phyloP scores from a whole-genome alignment of 73 alveolate genomes.

The Paramecium primaurelia region DNA sequence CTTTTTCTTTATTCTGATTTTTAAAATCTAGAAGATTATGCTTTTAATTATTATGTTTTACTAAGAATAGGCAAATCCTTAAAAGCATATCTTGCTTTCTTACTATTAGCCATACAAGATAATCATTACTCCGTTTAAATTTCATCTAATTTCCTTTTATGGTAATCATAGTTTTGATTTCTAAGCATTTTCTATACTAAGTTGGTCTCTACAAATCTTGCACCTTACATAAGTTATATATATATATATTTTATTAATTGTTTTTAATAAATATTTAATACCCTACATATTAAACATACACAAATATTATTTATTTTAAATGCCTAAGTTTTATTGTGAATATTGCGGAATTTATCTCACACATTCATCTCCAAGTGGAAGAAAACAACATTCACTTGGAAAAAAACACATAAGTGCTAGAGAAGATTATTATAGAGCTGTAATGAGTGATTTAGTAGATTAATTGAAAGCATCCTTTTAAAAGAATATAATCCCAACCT shows the following conservation, averaged over 20 bases:
- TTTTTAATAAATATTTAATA: neutral
- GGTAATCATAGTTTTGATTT: neutral
- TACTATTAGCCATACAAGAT: neutral
- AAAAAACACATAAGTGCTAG: conserved; percentile 97
- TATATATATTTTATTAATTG: neutral
- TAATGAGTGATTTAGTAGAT: conserved; percentile 75
- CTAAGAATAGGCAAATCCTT: conserved; percentile 13
- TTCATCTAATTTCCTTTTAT: neutral
- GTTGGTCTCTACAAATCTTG: conserved; percentile 19
- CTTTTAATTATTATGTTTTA: neutral
- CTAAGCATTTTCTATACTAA: conserved; percentile 11
- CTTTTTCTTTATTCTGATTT: conserved; percentile 26
- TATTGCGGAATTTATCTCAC: conserved; percentile 98
- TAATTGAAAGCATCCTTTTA: conserved; percentile 34
- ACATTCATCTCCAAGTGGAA: conserved; percentile 97
- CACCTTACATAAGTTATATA: conserved; percentile 30
- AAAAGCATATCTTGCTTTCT: neutral
- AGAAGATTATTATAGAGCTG: conserved; percentile 97
- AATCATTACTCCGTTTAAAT: neutral
- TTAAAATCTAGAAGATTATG: neutral
- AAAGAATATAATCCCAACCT: conserved; percentile 34
- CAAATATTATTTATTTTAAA: conserved; percentile 23
- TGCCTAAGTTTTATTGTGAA: conserved; percentile 99
- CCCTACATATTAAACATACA: neutral
- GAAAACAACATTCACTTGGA: conserved; percentile 98